These are phyloP conservation scores for Quillaja saponaria DNA, from an alignment of 306 rosid species.

Conservation along the genomic window DNA sequence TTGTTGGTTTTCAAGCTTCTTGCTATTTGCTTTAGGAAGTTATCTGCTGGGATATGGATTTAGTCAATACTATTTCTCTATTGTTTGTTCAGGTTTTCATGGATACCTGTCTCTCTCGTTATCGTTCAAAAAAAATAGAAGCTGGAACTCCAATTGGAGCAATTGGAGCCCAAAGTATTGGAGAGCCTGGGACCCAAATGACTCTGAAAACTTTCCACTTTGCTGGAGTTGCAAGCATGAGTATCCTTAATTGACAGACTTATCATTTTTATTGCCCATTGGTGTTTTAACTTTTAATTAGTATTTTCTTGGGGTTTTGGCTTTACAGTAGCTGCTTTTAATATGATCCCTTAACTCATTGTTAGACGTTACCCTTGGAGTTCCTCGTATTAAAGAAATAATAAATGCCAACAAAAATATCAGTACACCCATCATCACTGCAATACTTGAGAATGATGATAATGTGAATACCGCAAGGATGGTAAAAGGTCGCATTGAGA, in stretches of 20 bases:
- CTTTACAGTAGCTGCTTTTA: slow-evolving; percentile 30
- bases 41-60: slow-evolving; percentile 12
- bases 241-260: slow-evolving; percentile 65
- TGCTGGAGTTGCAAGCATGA: slow-evolving; percentile 99
- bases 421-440: slow-evolving; percentile 85
- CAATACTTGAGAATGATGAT: slow-evolving; percentile 60
- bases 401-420: slow-evolving; percentile 74
- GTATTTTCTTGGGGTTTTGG: slow-evolving; percentile 10
- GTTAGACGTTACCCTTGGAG: slow-evolving; percentile 87
- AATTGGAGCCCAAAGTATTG: slow-evolving; percentile 98
- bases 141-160: slow-evolving; percentile 94
- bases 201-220: slow-evolving; percentile 92
- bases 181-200: slow-evolving; percentile 99
- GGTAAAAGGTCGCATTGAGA: slow-evolving; percentile 87
- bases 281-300: slow-evolving; percentile 12
- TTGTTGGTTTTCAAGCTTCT: neutral
- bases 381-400: slow-evolving; percentile 95
- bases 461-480: slow-evolving; percentile 58
- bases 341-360: slow-evolving; percentile 48
- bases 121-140: slow-evolving; percentile 68
- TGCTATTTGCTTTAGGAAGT: neutral
- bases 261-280: slow-evolving; percentile 5
- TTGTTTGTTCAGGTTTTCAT: slow-evolving; percentile 88
- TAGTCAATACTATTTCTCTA: slow-evolving; percentile 9
- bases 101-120: slow-evolving; percentile 81